A percentile compares a stretch with the other conserved stretches of the same genome.
Conservation (phyloP, 805 yeast species). For the Saturnispora sekii region DNA sequence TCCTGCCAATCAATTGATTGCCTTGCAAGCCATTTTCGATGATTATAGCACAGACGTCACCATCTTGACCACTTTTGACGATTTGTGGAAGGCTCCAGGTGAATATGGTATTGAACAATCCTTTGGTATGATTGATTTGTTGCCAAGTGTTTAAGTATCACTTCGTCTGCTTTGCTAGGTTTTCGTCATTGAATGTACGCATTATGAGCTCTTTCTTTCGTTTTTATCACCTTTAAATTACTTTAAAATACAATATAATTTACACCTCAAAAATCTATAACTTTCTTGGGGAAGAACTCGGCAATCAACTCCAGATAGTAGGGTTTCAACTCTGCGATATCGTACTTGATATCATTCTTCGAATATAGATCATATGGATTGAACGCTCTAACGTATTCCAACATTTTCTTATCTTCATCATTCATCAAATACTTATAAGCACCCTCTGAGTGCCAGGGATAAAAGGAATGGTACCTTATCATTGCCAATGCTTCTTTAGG, state of each 20-base stretch:
- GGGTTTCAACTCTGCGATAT: constrained; percentile 42
- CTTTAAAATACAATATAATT: neutral
- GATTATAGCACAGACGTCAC: constrained; percentile 52
- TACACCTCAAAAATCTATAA: constrained; percentile 40
- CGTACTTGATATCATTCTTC: constrained; percentile 40
- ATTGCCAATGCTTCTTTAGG: constrained; percentile 63
- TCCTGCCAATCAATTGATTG: constrained; percentile 57
- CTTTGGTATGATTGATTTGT: constrained; percentile 53
- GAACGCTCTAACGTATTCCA: constrained; percentile 55
- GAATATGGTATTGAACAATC: constrained; percentile 77
- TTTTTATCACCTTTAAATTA: no score
- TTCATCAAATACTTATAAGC: constrained; percentile 59
- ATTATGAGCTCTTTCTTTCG: no score
- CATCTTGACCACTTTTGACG: constrained; percentile 72
- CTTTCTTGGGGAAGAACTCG: constrained; percentile 51
- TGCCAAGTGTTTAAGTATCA: neutral
- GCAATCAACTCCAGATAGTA: constrained; percentile 56
- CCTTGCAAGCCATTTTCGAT: constrained; percentile 53
- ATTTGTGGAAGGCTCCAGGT: constrained; percentile 83
- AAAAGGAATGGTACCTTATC: constrained; percentile 67
- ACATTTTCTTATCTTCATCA: constrained; percentile 49
- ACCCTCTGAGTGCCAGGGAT: constrained; percentile 68
- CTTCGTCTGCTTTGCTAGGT: neutral
- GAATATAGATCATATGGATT: constrained; percentile 64
- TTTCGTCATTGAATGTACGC: no score